phyloP scores from a whole-genome alignment of 1,139 yeast genomes.

The Spencermartinsiella ligniputridi region DNA sequence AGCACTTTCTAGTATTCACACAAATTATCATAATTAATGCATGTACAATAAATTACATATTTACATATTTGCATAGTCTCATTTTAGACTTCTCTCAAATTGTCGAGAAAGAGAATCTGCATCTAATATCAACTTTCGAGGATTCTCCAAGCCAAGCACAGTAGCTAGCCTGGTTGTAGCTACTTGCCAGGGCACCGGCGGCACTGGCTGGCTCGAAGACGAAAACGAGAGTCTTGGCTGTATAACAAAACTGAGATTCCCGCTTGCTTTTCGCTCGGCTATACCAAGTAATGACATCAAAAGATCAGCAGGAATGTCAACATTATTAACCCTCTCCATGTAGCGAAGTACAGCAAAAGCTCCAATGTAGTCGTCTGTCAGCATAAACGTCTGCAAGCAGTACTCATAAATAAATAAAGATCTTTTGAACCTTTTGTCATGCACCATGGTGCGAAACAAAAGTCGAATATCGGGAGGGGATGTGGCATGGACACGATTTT shows the following conservation, averaged over 20 bases:
- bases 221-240: slow-evolving; percentile 1
- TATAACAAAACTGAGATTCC: slow-evolving; percentile 12
- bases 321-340: slow-evolving; percentile 20
- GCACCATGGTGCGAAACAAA: slow-evolving; percentile 19
- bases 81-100: not conserved
- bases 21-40: too few species aligned
- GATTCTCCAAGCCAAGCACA: not conserved
- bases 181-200: slow-evolving; percentile 5
- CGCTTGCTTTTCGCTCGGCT: slow-evolving; percentile 14
- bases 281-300: slow-evolving; percentile 19
- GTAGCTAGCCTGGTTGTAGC: not conserved
- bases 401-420: slow-evolving; percentile 24
- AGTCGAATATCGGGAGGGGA: slow-evolving; percentile 12
- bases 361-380: slow-evolving; percentile 19
- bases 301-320: slow-evolving; percentile 18
- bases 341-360: slow-evolving; percentile 23
- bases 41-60: slow-evolving; percentile 4
- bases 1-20: not conserved
- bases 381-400: slow-evolving; percentile 24
- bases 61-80: slow-evolving; percentile 2
- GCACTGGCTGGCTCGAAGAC: not conserved
- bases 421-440: slow-evolving; percentile 17
- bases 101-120: not conserved
- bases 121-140: not conserved
- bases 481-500: slow-evolving; percentile 1